A percentile compares a stretch with the other conserved stretches of the same genome.
phyloP scores from a whole-genome alignment of 176 grass and related monocot genomes.

The Secale cereale region DNA sequence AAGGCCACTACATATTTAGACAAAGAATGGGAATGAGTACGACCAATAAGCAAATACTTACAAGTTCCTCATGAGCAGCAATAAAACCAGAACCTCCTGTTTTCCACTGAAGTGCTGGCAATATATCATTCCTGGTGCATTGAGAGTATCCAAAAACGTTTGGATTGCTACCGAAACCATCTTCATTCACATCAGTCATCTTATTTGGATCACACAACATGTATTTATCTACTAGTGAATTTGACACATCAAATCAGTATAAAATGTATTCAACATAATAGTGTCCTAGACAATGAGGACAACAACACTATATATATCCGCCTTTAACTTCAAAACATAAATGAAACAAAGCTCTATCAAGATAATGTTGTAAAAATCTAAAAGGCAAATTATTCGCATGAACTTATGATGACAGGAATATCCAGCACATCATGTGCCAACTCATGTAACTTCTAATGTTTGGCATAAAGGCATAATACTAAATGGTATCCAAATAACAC shows the following conservation, averaged over 20 bases:
- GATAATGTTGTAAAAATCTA: too few species aligned
- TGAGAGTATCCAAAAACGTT: slow-evolving; percentile 44
- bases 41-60: too few species aligned
- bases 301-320: background rate
- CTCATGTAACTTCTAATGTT: background rate
- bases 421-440: background rate
- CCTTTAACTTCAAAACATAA: too few species aligned
- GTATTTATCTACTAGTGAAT: slow-evolving; percentile 72
- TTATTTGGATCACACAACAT: slow-evolving; percentile 53
- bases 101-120: slow-evolving; percentile 64
- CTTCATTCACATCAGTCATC: slow-evolving; percentile 48
- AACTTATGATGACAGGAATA: slow-evolving; percentile 31
- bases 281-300: background rate
- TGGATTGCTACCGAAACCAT: slow-evolving; percentile 45
- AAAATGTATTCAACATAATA: background rate
- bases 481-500: background rate
- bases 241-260: background rate
- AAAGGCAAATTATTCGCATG: slow-evolving; percentile 14
- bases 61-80: too few species aligned
- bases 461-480: background rate
- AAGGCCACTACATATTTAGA: too few species aligned
- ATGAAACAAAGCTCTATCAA: background rate
- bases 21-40: too few species aligned
- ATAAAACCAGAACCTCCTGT: too few species aligned
- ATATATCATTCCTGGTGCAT: slow-evolving; percentile 41